Evolutionary conservation across 2,329 filamentous ascomycete genomes (phyloP).

Genomic region (Colletotrichum salicis): DNA sequence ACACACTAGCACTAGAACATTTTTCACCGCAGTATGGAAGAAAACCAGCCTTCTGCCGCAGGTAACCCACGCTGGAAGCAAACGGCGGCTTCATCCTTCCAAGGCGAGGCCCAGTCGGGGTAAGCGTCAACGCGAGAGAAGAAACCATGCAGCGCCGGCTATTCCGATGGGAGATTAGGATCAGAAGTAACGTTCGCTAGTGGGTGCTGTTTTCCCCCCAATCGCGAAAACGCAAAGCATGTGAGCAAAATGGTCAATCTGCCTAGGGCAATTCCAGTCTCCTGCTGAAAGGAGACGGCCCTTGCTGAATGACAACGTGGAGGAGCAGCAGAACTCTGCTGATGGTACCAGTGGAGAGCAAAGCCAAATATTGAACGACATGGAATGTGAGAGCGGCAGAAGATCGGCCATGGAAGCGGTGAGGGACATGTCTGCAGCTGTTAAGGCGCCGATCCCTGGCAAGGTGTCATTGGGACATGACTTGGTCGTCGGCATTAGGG

Average conservation of each 20-base stretch:
- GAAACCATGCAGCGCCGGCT: slow-evolving; percentile 6
- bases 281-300: neutral
- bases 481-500: neutral
- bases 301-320: slow-evolving; percentile 8
- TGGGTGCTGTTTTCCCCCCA: neutral
- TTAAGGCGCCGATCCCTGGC: neutral
- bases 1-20: slow-evolving; percentile 8
- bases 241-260: slow-evolving; percentile 3
- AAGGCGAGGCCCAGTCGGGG: slow-evolving; percentile 11
- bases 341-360: neutral
- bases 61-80: slow-evolving; percentile 8
- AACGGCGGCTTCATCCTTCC: slow-evolving; percentile 27
- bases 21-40: neutral
- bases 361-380: slow-evolving; percentile 18
- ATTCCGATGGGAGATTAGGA: slow-evolving; percentile 12
- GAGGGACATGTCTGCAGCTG: neutral
- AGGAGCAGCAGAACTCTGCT: slow-evolving; percentile 12
- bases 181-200: neutral
- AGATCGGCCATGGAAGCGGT: neutral
- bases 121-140: slow-evolving; percentile 2
- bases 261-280: neutral
- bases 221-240: neutral
- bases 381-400: neutral
- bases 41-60: slow-evolving; percentile 22
- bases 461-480: slow-evolving; percentile 3